Base-by-base conservation (phyloP, 176 grass and related monocot species). In the Dendrocalamus sinicus region DNA sequence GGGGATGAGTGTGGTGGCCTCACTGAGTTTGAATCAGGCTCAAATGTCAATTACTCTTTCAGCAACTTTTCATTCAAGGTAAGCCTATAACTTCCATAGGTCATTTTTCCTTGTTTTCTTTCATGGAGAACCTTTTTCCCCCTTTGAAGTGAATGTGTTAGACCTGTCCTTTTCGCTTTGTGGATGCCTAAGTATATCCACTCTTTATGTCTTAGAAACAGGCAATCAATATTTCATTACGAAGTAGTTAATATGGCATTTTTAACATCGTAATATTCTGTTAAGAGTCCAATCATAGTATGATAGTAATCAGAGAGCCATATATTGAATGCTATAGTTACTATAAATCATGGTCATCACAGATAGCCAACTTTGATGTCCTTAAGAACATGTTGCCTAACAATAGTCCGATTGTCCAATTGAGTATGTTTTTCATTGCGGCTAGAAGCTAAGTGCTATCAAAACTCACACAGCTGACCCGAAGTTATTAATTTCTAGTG, bases 21-120 rank as follows among this genome's bases (percentile, higher is more conserved):
- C 73, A 86, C 91, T 47, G 97, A 96, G 85, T 94, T 91, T 85
- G 94, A 99, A 76, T 90, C 92, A 65, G 80, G 78, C 46, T 74
- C 88, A 78, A 94, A 93, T 75, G 94, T 94, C 44, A 93, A 99
- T 85, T 99, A 96, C 91, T 99, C 97, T 89, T 99, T 99, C 80
- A 99, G 94, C 85, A 99, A 99, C 67, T 99, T 99, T 72, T 99
- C 97, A 28, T 99, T 96, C 83, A 99, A 99, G 97, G 97, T 99
- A 92, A 98, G 62, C 65, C 37, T 76, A 70, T 15, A 75, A 12
- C 72, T 89, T 48, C 24, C 23, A 54, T 8, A 61, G 73, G 37
- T 6, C 19, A 23, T 67, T 65, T 87, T 35, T 43, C 41, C 41
- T 43, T 43, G 41, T 83, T 39, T 58, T 39, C 15, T 24, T 47